Percentiles rank a stretch among this genome's conserved stretches.
Conservation (phyloP, 1,284 basidiomycete genomes). For the Microbotryum scabiosae region DNA sequence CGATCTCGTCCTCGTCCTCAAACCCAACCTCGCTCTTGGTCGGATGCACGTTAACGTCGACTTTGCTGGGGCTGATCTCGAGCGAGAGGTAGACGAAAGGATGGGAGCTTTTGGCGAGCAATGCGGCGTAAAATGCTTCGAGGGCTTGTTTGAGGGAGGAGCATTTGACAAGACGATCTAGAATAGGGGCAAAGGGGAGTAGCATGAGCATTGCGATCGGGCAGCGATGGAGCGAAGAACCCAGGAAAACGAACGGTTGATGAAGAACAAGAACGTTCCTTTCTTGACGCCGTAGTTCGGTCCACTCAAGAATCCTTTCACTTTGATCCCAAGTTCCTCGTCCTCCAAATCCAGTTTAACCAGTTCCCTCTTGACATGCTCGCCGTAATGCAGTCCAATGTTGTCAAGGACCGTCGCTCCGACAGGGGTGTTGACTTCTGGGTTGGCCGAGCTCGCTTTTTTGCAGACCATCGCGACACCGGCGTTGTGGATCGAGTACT, state of each 20-base stretch:
- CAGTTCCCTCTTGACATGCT: constrained; percentile 71
- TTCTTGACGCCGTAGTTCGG: constrained; percentile 86
- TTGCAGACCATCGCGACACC: constrained; percentile 82
- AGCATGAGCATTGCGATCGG: not conserved
- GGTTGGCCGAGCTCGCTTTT: constrained; percentile 59
- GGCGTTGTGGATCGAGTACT: constrained; percentile 89
- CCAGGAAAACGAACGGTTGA: constrained; percentile 64
- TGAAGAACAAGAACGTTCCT: constrained; percentile 80
- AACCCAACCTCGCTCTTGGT: constrained; percentile 86
- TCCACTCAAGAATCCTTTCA: constrained; percentile 70
- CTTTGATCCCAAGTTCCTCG: constrained; percentile 49
- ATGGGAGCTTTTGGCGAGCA: constrained; percentile 82
- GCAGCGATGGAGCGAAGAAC: not conserved
- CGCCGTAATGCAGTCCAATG: constrained; percentile 75
- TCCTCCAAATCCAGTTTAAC: constrained; percentile 46
- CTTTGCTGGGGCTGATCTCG: constrained; percentile 70
- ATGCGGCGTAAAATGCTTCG: constrained; percentile 72
- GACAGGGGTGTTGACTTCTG: constrained; percentile 72
- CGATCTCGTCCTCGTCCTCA: constrained; percentile 81
- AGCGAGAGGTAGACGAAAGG: constrained; percentile 91
- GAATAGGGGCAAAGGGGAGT: not conserved
- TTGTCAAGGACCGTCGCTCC: constrained; percentile 59
- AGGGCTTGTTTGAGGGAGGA: constrained; percentile 75
- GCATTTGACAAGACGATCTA: constrained; percentile 91
- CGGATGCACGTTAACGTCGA: constrained; percentile 97